These are phyloP conservation scores for Taiozyma sp. DNA, from an alignment of 1,139 yeast species.

Conservation along the genomic window DNA sequence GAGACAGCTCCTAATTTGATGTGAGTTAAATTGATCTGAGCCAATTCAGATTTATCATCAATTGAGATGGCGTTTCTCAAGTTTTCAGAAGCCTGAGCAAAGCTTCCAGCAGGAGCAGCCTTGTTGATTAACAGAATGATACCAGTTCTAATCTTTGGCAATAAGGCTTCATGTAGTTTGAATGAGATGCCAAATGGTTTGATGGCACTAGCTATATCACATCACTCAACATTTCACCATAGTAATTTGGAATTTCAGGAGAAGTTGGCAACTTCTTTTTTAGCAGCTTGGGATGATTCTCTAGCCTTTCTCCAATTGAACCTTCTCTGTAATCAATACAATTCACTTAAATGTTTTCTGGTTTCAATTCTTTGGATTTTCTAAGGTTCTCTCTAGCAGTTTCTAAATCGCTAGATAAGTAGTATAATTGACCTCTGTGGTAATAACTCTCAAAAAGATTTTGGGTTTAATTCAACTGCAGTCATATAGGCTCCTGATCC, in stretches of 20 bases:
- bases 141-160: conserved; percentile 57
- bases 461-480: conserved; percentile 69
- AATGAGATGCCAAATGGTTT: conserved; percentile 86
- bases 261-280: conserved; percentile 73
- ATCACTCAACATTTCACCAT: conserved; percentile 89
- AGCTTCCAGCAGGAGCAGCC: conserved; percentile 55
- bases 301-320: conserved; percentile 50
- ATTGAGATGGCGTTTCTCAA: conserved; percentile 74
- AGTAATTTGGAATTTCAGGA: conserved; percentile 92
- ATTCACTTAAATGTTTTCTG: conserved; percentile 78
- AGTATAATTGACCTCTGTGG: conserved; percentile 91
- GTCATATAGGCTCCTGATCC: conserved; percentile 77
- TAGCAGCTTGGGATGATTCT: conserved; percentile 68
- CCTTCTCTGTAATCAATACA: conserved; percentile 88
- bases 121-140: conserved; percentile 89
- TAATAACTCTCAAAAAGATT: too few species aligned
- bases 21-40: conserved; percentile 88
- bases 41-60: conserved; percentile 88
- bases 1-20: conserved; percentile 56
- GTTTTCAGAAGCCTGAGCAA: conserved; percentile 61
- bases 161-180: conserved; percentile 57
- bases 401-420: conserved; percentile 70
- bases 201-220: conserved; percentile 66
- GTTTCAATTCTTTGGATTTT: conserved; percentile 71
- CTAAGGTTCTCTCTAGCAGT: conserved; percentile 74